A percentile compares a stretch with the other conserved stretches of the same genome.
Conservation (phyloP, 2,329 filamentous ascomycete genomes). For the Aspergillus latus region DNA sequence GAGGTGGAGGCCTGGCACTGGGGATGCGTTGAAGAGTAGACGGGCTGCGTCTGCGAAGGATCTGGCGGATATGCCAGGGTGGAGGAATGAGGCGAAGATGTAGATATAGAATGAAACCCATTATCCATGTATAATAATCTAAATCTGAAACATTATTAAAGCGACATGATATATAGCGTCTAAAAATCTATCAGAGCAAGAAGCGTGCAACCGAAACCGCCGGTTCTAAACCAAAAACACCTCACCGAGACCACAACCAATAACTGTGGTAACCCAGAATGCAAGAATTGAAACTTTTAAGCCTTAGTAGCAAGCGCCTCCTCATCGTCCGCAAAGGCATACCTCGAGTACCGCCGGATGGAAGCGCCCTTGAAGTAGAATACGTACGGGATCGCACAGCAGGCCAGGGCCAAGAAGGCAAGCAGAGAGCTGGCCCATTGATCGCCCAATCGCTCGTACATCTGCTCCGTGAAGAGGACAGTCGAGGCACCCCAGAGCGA, state of each 20-base stretch:
- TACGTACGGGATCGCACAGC: constrained; percentile 77
- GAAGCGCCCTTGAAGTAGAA: constrained; percentile 75
- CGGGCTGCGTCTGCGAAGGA: constrained; percentile 2
- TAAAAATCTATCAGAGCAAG: neutral
- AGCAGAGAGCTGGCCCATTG: constrained; percentile 75
- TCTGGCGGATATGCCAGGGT: constrained; percentile 4
- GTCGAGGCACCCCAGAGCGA: constrained; percentile 76
- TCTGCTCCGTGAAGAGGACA: constrained; percentile 78
- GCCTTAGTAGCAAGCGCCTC: constrained; percentile 33
- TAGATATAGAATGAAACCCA: neutral
- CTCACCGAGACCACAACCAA: neutral
- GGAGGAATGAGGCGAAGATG: constrained; percentile 6
- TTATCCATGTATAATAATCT: neutral
- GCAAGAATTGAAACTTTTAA: neutral
- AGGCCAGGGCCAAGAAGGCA: constrained; percentile 71
- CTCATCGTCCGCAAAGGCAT: constrained; percentile 64
- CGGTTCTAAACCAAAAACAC: neutral
- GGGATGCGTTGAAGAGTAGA: constrained; percentile 6
- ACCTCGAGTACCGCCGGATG: constrained; percentile 69
- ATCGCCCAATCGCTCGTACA: constrained; percentile 71
- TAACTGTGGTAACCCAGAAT: neutral
- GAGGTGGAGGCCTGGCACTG: constrained; percentile 6
- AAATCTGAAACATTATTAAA: neutral
- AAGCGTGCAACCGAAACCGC: neutral
- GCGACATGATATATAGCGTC: neutral